Evolutionary conservation across 352 stramenopile genomes (phyloP), one percentile per base, ranked within the genome.

Genomic region (Phytophthora sp.): DNA sequence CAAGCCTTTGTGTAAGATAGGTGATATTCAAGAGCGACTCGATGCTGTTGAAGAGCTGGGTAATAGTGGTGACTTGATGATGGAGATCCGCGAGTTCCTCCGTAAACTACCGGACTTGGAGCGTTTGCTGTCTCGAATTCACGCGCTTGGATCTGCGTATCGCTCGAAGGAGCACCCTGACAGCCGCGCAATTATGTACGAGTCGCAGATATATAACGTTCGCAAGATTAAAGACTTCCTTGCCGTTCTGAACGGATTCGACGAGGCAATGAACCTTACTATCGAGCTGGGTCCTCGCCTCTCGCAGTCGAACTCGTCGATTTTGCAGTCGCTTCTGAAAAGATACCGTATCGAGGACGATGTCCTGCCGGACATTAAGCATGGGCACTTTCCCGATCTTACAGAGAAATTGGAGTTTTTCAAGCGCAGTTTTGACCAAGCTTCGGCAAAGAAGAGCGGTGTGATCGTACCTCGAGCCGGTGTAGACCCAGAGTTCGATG

Each of bases 131-230:
- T 95, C 92, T 38, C 91, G 98, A 42, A 94, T 99, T 35, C 97
- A 99, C 64, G 95, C 94, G 26, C 95, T 99, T 67, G 96, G 97
- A 13, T 96, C 88, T 26, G 71, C 79, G 36, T 67, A 97, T 59
- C 82, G 91, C 24, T 91, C 84, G 0, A 70, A 80, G 23, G 77
- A 94, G 56, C 97, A 99, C 75, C 98, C 98, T 0, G 96, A 99
- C 68, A 97, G 94, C 46, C 85, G 98, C 30, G 97, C 97, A 36
- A 93, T 99, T 52, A 96, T 99, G 77, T 99, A 99, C 75, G 98
- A 99, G 71, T 86, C 77, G 16, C 89, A 86, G 51, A 98, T 91
- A 56, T 99, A 99, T 84, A 99, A 98, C 53, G 96, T 96, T 60
- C 91, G 96, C 47, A 99, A 99, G 76, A 99, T 99, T 38, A 88